These are phyloP conservation scores for Mariannaea elegans DNA, from an alignment of 2,329 filamentous ascomycete species.

Conservation along the genomic window DNA sequence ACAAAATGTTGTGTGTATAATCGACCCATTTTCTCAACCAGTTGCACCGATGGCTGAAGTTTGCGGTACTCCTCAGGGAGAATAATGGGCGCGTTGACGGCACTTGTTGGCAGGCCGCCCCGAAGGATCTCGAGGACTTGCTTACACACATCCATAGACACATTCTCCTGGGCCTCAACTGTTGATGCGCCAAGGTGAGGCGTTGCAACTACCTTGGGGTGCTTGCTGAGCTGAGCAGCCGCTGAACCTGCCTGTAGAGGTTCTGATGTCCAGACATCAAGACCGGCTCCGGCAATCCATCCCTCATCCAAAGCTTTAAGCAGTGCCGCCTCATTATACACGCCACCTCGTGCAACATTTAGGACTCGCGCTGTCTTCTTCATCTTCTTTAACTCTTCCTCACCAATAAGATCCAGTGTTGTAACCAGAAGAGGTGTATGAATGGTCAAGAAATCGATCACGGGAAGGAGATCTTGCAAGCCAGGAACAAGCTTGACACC, in stretches of 20 bases:
- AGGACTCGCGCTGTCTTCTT: slow-evolving; percentile 77
- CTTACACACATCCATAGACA: slow-evolving; percentile 82
- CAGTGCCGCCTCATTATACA: slow-evolving; percentile 80
- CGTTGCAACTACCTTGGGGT: slow-evolving; percentile 78
- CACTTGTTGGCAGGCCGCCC: slow-evolving; percentile 77
- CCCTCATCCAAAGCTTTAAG: slow-evolving; percentile 74
- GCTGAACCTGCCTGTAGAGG: slow-evolving; percentile 66
- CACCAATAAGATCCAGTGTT: slow-evolving; percentile 77
- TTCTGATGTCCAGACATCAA: slow-evolving; percentile 83
- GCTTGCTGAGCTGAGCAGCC: slow-evolving; percentile 70
- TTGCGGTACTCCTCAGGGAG: slow-evolving; percentile 82
- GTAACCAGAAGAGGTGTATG: slow-evolving; percentile 83
- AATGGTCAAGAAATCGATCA: slow-evolving; percentile 80
- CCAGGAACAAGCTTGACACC: slow-evolving; percentile 70
- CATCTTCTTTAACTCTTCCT: slow-evolving; percentile 74
- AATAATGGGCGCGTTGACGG: slow-evolving; percentile 84
- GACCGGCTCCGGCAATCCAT: slow-evolving; percentile 77
- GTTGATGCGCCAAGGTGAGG: slow-evolving; percentile 84
- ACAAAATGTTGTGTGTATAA: slow-evolving; percentile 82
- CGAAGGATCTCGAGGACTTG: slow-evolving; percentile 79
- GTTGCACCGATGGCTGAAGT: slow-evolving; percentile 77
- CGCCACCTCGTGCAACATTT: slow-evolving; percentile 82
- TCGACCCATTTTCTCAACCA: slow-evolving; percentile 82
- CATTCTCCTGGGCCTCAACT: slow-evolving; percentile 84
- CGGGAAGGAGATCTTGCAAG: slow-evolving; percentile 67